Conservation (phyloP, 1,284 basidiomycete genomes). For the Sanghuangporus weigelae region DNA sequence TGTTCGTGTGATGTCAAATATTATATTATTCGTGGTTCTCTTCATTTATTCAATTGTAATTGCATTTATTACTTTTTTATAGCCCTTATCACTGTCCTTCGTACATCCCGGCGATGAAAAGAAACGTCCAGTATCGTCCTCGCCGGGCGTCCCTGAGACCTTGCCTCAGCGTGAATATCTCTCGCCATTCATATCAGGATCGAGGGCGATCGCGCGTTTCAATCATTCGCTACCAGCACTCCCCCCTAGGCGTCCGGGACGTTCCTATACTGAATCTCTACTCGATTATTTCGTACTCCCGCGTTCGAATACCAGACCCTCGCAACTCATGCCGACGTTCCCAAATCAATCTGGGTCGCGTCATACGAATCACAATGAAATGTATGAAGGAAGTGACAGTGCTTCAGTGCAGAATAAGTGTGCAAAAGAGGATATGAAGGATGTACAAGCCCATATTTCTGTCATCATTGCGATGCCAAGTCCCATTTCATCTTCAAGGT, state of each 20-base stretch:
- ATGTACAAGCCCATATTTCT: conserved; percentile 4
- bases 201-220: neutral
- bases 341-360: too few species aligned
- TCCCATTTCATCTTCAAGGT: neutral
- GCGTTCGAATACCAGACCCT: neutral
- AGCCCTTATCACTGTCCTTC: neutral
- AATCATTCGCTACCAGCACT: neutral
- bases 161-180: conserved; percentile 1
- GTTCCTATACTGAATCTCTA: neutral
- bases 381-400: neutral
- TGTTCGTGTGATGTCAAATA: neutral
- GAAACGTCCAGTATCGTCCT: neutral
- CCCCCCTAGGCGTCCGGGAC: neutral
- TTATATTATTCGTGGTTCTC: neutral
- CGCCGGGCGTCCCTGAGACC: neutral
- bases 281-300: neutral
- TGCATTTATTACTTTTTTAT: neutral
- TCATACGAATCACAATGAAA: neutral
- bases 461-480: conserved; percentile 16
- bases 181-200: conserved; percentile 1
- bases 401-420: neutral
- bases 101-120: neutral
- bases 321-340: neutral
- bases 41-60: neutral
- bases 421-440: neutral